phyloP scores from a whole-genome alignment of 768 basidiomycete genomes.

The Serpula lacrymans region DNA sequence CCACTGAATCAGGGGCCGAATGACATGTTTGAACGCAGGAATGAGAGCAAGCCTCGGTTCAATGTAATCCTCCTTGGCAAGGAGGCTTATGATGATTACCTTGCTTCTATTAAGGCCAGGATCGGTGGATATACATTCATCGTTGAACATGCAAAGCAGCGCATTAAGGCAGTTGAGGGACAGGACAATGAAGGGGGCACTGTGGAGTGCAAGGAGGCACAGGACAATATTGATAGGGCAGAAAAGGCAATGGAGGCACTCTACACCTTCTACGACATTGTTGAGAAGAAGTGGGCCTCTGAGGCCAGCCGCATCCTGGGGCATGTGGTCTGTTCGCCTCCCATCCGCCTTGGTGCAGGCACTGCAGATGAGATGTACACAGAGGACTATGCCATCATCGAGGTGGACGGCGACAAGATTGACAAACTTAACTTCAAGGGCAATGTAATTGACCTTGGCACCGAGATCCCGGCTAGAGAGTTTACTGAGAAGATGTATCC shows the following conservation, averaged over 20 bases:
- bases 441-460: slow-evolving; percentile 20
- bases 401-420: slow-evolving; percentile 21
- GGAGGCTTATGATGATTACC: slow-evolving; percentile 8
- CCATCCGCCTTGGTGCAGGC: slow-evolving; percentile 11
- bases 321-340: slow-evolving; percentile 21
- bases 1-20: slow-evolving; percentile 9
- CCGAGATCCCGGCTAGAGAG: slow-evolving; percentile 7
- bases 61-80: slow-evolving; percentile 17
- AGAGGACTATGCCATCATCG: slow-evolving; percentile 23
- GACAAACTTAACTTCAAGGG: slow-evolving; percentile 14
- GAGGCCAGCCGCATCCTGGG: slow-evolving; percentile 19
- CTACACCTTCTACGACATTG: slow-evolving; percentile 10
- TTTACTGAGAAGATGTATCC: slow-evolving; percentile 13
- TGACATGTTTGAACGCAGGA: slow-evolving; percentile 4
- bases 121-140: slow-evolving; percentile 3
- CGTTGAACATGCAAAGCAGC: slow-evolving; percentile 3
- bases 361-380: slow-evolving; percentile 11
- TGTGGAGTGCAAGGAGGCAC: slow-evolving; percentile 3
- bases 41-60: slow-evolving; percentile 11
- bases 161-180: slow-evolving; percentile 6
- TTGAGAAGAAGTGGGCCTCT: slow-evolving; percentile 14
- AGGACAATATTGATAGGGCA: slow-evolving; percentile 6
- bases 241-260: slow-evolving; percentile 13
- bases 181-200: slow-evolving; percentile 11
- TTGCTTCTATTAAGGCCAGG: slow-evolving; percentile 10